phyloP scores from a whole-genome alignment of 768 basidiomycete species.

The Lactarius vividus region DNA sequence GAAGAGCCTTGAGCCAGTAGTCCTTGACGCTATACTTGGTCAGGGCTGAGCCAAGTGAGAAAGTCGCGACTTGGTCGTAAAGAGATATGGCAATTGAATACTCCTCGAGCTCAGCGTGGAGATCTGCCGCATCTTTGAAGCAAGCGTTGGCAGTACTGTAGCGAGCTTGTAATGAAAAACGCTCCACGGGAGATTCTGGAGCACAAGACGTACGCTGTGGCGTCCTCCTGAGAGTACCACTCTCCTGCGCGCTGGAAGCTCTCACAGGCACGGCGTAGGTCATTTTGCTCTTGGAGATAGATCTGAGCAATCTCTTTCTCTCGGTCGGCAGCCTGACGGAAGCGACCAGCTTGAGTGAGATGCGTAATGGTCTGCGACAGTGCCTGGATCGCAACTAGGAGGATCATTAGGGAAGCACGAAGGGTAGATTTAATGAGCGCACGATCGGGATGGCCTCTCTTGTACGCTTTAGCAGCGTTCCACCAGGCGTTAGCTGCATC shows the following conservation, averaged over 20 bases:
- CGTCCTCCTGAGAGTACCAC: constrained; percentile 98
- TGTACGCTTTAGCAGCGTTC: constrained; percentile 97
- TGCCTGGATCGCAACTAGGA: constrained; percentile 83
- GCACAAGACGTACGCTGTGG: constrained; percentile 70
- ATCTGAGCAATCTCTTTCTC: constrained; percentile 98
- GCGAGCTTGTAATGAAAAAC: constrained; percentile 14
- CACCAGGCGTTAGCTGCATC: constrained; percentile 99
- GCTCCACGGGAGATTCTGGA: not conserved
- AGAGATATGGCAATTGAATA: constrained; percentile 81
- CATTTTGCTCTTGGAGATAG: constrained; percentile 76
- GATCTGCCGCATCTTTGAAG: constrained; percentile 94
- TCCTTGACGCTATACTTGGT: constrained; percentile 99
- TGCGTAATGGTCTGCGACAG: constrained; percentile 80
- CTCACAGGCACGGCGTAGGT: constrained; percentile 84
- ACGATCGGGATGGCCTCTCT: constrained; percentile 84
- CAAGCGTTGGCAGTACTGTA: constrained; percentile 90
- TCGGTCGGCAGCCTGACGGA: constrained; percentile 95
- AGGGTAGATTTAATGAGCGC: constrained; percentile 33
- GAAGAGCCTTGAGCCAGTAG: constrained; percentile 84
- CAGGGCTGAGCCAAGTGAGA: constrained; percentile 72
- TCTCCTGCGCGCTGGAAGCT: constrained; percentile 90
- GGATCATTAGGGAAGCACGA: not conserved
- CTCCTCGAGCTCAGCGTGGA: constrained; percentile 86
- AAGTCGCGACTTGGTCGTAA: constrained; percentile 88
- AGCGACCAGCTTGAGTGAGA: constrained; percentile 81